Evolutionary conservation across 2,329 filamentous ascomycete species (phyloP).

Genomic region (Cucurbitaria berberidis): DNA sequence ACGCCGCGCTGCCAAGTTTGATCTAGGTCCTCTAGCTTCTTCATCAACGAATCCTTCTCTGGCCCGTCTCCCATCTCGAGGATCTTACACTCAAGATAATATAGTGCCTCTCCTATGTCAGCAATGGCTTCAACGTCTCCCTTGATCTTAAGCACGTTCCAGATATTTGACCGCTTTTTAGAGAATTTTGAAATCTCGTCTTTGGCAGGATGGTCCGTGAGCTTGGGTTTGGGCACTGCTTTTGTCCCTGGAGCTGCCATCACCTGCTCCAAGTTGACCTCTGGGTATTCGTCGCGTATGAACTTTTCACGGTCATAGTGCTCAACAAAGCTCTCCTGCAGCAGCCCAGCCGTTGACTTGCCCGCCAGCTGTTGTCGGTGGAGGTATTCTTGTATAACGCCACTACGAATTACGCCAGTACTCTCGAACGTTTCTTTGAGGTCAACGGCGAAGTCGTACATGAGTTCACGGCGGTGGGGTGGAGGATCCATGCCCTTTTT

Average conservation of each 20-base stretch:
- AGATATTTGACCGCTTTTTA: constrained; percentile 5
- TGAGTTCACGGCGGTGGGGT: constrained; percentile 29
- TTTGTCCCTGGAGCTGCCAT: neutral
- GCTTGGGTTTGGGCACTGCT: neutral
- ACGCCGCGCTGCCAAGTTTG: constrained; percentile 14
- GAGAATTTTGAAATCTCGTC: constrained; percentile 4
- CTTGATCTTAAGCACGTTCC: constrained; percentile 4
- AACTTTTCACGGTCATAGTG: constrained; percentile 5
- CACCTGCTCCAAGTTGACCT: constrained; percentile 10
- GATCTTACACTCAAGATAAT: constrained; percentile 36
- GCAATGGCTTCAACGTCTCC: constrained; percentile 21
- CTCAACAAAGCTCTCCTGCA: constrained; percentile 14
- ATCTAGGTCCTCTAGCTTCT: constrained; percentile 49
- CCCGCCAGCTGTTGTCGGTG: constrained; percentile 26
- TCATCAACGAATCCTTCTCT: constrained; percentile 27
- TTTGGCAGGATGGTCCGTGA: constrained; percentile 11
- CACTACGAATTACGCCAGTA: constrained; percentile 18
- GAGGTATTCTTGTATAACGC: constrained; percentile 29
- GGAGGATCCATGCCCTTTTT: constrained; percentile 32
- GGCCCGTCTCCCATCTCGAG: constrained; percentile 26
- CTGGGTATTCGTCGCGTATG: constrained; percentile 19
- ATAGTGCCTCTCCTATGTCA: constrained; percentile 35
- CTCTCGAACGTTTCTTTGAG: constrained; percentile 24
- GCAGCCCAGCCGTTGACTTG: constrained; percentile 26
- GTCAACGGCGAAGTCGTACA: constrained; percentile 37